Evolutionary conservation across 2,329 filamentous ascomycete species (phyloP).

Genomic region (Talaromyces atroroseus): DNA sequence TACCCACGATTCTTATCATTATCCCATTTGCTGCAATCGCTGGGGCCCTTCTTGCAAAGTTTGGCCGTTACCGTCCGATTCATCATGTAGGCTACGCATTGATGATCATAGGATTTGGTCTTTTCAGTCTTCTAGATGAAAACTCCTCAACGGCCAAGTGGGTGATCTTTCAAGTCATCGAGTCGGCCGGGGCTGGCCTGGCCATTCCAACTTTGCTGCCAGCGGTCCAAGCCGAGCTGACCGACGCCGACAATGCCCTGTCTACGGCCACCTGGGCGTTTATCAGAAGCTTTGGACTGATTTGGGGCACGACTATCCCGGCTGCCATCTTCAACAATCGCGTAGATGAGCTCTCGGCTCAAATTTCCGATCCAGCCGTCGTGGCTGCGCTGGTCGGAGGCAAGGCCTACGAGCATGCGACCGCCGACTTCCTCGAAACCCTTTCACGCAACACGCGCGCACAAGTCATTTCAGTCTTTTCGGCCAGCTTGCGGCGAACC

Average conservation of each 20-base stretch:
- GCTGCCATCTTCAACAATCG: constrained; percentile 27
- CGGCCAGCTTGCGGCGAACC: too few relatives aligned
- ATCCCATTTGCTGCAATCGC: constrained; percentile 25
- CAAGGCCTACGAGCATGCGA: constrained; percentile 22
- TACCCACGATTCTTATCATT: constrained; percentile 23
- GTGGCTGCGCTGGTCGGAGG: constrained; percentile 18
- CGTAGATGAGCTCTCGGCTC: constrained; percentile 15
- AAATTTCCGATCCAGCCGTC: constrained; percentile 13
- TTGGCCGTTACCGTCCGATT: constrained; percentile 27
- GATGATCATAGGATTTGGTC: constrained; percentile 22
- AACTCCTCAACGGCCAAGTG: constrained; percentile 22
- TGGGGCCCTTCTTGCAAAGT: constrained; percentile 21
- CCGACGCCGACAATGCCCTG: constrained; percentile 23
- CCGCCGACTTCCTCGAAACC: too few relatives aligned
- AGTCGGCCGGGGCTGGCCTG: constrained; percentile 22
- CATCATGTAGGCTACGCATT: constrained; percentile 26
- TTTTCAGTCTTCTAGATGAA: constrained; percentile 22
- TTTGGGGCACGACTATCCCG: constrained; percentile 29
- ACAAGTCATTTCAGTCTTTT: too few relatives aligned
- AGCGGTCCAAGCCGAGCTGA: constrained; percentile 25
- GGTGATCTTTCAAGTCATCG: constrained; percentile 27
- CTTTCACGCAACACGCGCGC: too few relatives aligned
- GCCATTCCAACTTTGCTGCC: constrained; percentile 22
- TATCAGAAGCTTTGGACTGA: constrained; percentile 25
- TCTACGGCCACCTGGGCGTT: constrained; percentile 26